A percentile compares a stretch with the other conserved stretches of the same genome.
These are phyloP conservation scores for Pseudogymnoascus sp. DNA, from an alignment of 2,329 filamentous ascomycete genomes.

Conservation along the genomic window DNA sequence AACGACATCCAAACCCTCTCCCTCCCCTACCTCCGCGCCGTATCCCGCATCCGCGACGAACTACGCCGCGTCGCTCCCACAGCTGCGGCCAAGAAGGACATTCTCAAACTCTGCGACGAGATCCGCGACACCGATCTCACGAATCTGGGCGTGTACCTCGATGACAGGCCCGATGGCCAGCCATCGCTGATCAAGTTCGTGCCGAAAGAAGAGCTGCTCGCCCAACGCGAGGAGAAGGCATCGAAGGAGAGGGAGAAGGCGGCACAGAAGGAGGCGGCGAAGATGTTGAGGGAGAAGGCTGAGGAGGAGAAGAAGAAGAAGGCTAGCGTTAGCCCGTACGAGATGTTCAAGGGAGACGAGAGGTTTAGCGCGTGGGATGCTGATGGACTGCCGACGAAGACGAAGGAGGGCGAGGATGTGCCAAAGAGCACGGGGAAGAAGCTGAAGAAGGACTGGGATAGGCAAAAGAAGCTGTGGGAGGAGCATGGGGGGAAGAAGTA, in stretches of 20 bases:
- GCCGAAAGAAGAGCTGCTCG: constrained; percentile 49
- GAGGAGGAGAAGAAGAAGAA: constrained; percentile 51
- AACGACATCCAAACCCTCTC: constrained; percentile 47
- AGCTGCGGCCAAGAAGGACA: constrained; percentile 56
- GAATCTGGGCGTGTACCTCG: constrained; percentile 77
- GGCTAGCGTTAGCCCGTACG: constrained; percentile 46
- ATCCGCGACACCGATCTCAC: constrained; percentile 77
- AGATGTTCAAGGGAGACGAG: constrained; percentile 51
- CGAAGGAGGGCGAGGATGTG: constrained; percentile 71
- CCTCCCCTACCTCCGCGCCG: constrained; percentile 47
- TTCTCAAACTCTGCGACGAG: constrained; percentile 69
- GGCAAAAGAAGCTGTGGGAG: constrained; percentile 78
- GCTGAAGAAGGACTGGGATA: constrained; percentile 81
- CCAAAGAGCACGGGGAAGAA: constrained; percentile 76
- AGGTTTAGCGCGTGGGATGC: constrained; percentile 72
- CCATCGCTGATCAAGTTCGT: constrained; percentile 68
- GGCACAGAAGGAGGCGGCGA: constrained; percentile 48
- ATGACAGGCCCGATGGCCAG: constrained; percentile 63
- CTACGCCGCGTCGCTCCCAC: constrained; percentile 48
- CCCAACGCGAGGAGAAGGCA: constrained; percentile 51
- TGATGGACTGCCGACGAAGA: constrained; percentile 71
- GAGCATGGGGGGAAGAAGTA: constrained; percentile 36
- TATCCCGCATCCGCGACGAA: constrained; percentile 54
- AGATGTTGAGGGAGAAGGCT: constrained; percentile 40
- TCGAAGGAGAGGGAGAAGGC: constrained; percentile 55